Evolutionary conservation across 169 alveolate species (phyloP).

Genomic region (Plasmodium fragile): DNA sequence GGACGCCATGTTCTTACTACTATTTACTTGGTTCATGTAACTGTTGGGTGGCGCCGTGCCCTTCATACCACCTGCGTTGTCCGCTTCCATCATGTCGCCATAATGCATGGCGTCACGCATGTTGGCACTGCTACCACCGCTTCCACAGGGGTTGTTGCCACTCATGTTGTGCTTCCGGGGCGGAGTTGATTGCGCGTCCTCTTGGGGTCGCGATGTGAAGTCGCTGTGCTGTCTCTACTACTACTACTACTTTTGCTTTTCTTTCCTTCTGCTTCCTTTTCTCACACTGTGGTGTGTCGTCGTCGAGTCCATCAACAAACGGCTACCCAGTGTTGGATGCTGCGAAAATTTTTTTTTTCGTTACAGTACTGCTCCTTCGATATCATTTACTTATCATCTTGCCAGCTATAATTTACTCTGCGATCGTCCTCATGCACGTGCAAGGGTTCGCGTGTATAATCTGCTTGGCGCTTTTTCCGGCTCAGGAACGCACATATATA

Average conservation of each 20-base stretch:
- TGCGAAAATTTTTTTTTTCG: neutral
- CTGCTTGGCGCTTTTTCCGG: neutral
- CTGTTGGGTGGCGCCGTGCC: neutral
- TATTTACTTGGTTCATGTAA: constrained; percentile 33
- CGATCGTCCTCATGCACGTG: constrained; percentile 1
- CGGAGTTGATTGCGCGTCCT: neutral
- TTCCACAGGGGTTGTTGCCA: constrained; percentile 6
- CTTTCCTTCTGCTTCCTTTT: neutral
- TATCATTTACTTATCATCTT: constrained; percentile 28
- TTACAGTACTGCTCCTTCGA: neutral
- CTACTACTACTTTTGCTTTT: too few relatives aligned
- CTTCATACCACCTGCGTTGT: constrained; percentile 23
- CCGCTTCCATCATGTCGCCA: neutral
- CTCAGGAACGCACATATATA: neutral
- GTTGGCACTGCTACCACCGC: constrained; percentile 6
- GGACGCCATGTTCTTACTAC: neutral
- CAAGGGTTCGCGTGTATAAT: neutral
- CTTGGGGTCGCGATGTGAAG: neutral
- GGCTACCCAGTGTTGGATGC: constrained; percentile 4
- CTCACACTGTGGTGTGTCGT: neutral
- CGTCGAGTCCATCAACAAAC: constrained; percentile 19
- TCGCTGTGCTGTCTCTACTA: neutral
- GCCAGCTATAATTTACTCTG: neutral
- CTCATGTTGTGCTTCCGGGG: neutral
- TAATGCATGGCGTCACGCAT: constrained; percentile 19